These are phyloP conservation scores for Salvia rosmarinus DNA, from an alignment of 257 asterid genomes.

Conservation along the genomic window DNA sequence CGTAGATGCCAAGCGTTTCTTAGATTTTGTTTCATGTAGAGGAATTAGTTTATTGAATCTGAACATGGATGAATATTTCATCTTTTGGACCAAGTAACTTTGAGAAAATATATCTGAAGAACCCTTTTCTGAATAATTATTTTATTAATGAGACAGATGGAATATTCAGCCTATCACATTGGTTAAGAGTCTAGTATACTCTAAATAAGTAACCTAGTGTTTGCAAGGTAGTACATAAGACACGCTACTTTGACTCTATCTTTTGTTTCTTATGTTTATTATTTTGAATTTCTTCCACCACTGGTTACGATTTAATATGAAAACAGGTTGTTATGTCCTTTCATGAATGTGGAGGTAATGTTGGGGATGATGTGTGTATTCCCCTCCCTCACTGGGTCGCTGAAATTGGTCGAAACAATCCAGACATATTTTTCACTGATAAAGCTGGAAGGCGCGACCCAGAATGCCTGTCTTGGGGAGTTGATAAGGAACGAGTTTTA, in stretches of 20 bases:
- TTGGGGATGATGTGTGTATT: slow-evolving; percentile 86
- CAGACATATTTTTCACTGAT: slow-evolving; percentile 90
- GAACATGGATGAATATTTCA: slow-evolving; percentile 11
- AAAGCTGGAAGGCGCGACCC: slow-evolving; percentile 82
- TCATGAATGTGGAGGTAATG: slow-evolving; percentile 89
- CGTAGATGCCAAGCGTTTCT: slow-evolving; percentile 7
- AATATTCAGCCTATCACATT: slow-evolving; percentile 18
- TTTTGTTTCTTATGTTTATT: slow-evolving; percentile 19
- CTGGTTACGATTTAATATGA: slow-evolving; percentile 32
- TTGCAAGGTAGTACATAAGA: slow-evolving; percentile 16
- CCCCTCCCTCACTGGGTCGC: slow-evolving; percentile 88
- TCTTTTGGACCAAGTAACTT: slow-evolving; percentile 8
- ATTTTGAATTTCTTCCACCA: slow-evolving; percentile 26
- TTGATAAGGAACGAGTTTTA: slow-evolving; percentile 88
- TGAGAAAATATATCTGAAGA: slow-evolving; percentile 4
- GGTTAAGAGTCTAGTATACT: slow-evolving; percentile 19
- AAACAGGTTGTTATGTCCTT: slow-evolving; percentile 83
- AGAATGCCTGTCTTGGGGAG: slow-evolving; percentile 95
- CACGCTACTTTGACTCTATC: slow-evolving; percentile 10
- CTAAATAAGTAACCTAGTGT: slow-evolving; percentile 24
- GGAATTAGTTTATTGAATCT: slow-evolving; percentile 1
- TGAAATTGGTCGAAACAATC: slow-evolving; percentile 86
- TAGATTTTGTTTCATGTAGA: slow-evolving; percentile 2
- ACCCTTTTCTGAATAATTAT: neutral
- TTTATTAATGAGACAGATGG: neutral